phyloP scores from a whole-genome alignment of 2,329 filamentous ascomycete genomes.

The Nakataea oryzae region DNA sequence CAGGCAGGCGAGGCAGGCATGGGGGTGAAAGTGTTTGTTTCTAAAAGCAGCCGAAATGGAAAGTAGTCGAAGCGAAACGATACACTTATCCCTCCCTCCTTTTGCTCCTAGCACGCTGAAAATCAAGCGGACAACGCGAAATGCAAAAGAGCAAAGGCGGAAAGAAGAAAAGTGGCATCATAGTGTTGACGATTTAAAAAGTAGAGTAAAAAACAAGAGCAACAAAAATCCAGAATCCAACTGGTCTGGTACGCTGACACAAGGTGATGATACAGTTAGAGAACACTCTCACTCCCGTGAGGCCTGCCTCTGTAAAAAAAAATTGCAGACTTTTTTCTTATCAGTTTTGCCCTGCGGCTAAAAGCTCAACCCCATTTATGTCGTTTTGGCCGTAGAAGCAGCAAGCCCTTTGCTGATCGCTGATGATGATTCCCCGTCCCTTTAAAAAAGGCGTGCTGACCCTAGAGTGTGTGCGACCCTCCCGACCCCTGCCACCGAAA shows the following conservation, averaged over 20 bases:
- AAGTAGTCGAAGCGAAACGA: background rate
- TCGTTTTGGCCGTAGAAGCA: background rate
- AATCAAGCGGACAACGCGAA: background rate
- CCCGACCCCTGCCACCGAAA: background rate
- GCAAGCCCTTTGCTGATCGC: background rate
- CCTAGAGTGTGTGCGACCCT: background rate
- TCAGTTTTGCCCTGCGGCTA: background rate
- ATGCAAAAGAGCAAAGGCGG: background rate
- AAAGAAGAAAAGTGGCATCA: background rate
- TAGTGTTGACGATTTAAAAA: background rate
- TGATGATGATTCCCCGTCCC: background rate
- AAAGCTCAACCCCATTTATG: background rate
- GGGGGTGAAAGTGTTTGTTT: background rate
- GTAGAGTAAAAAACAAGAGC: background rate
- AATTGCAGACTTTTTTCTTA: background rate
- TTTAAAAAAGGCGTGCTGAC: background rate
- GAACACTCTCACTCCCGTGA: background rate
- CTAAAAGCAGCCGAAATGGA: background rate
- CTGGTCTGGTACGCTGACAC: background rate
- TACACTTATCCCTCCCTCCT: background rate
- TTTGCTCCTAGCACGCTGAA: background rate
- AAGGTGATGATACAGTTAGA: background rate
- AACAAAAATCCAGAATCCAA: background rate
- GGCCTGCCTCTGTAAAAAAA: background rate
- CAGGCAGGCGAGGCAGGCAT: background rate